Conservation (phyloP, 169 alveolate species). For the Eimeria maxima region DNA sequence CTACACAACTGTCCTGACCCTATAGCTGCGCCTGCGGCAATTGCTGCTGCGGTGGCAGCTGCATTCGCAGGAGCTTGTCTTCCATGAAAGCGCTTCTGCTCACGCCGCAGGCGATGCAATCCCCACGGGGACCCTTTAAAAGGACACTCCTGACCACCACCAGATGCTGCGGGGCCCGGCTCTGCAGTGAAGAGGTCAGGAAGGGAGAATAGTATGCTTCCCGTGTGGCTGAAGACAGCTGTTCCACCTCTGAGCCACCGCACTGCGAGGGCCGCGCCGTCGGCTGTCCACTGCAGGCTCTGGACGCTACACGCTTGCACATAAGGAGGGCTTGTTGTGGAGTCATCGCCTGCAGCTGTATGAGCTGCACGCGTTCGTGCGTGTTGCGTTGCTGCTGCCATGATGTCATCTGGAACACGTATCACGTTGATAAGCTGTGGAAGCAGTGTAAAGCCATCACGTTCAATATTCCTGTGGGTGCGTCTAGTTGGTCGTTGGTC, state of each 20-base stretch:
- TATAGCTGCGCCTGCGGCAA: slow-evolving; percentile 52
- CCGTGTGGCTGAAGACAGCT: slow-evolving; percentile 80
- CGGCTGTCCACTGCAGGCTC: slow-evolving; percentile 71
- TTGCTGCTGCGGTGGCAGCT: slow-evolving; percentile 44
- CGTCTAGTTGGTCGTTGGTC: slow-evolving; percentile 7
- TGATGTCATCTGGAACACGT: slow-evolving; percentile 25
- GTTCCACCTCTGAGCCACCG: slow-evolving; percentile 61
- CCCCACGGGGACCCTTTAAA: background rate
- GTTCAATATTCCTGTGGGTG: slow-evolving; percentile 58
- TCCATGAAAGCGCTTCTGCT: background rate
- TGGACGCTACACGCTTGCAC: slow-evolving; percentile 22
- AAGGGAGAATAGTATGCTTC: slow-evolving; percentile 39
- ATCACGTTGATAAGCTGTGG: slow-evolving; percentile 54
- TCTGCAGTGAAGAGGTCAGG: slow-evolving; percentile 21
- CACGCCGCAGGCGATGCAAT: background rate
- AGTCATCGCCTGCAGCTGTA: background rate
- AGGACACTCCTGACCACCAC: background rate
- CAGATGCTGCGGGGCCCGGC: background rate
- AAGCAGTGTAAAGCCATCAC: slow-evolving; percentile 50
- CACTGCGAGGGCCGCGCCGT: slow-evolving; percentile 76
- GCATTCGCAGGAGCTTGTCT: background rate
- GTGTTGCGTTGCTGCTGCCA: slow-evolving; percentile 7
- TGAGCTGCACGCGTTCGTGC: background rate
- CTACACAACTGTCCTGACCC: slow-evolving; percentile 66
- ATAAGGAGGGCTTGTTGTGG: background rate